Evolutionary conservation across 176 grass and related monocot genomes (phyloP), one percentile per base, ranked within the genome.

Genomic region (Leersia perrieri): DNA sequence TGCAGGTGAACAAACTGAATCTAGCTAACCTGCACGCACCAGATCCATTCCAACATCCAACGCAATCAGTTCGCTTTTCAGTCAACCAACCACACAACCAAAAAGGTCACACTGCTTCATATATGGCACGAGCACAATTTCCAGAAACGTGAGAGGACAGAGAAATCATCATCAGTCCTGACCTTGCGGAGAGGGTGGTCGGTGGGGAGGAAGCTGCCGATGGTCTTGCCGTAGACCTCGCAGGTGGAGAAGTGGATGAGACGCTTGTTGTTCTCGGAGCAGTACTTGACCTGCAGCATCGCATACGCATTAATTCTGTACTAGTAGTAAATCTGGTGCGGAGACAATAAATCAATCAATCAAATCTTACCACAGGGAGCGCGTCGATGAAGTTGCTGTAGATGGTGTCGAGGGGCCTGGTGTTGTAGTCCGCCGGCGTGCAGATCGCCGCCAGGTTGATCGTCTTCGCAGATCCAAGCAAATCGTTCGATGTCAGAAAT

Each of bases 161-260:
- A n/a, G 10, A 23, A 29, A 77, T 44, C 2, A 8, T 9, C 27
- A 27, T 87, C n/a, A n/a, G n/a, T n/a, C n/a, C n/a, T n/a, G 44
- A 98, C 95, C 95, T 95, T 87, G 76, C 95, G 90, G 26, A 98
- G 88, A 34, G 95, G 90, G 74, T 95, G 92, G 51, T 98, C 95
- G 80, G 87, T 98, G 30, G 95, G 95, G 73, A 98, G 95, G 88
- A 95, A 98, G 84, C 92, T 91, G 61, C 95, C 95, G 31, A 98
- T 81, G 70, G 95, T 98, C 85, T 98, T 98, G 49, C 95, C 95
- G 79, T 98, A 98, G 51, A 98, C 86, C 84, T 98, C 95, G 72
- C 95, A 98, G n/a, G 95, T 98, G 67, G 95, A 98, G 83, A 98
- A 98, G 81, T 98, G 95, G 78, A 98, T 98, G 34, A 98, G 90